phyloP scores from a whole-genome alignment of 1,139 yeast genomes.

The Kodamaea sp. region DNA sequence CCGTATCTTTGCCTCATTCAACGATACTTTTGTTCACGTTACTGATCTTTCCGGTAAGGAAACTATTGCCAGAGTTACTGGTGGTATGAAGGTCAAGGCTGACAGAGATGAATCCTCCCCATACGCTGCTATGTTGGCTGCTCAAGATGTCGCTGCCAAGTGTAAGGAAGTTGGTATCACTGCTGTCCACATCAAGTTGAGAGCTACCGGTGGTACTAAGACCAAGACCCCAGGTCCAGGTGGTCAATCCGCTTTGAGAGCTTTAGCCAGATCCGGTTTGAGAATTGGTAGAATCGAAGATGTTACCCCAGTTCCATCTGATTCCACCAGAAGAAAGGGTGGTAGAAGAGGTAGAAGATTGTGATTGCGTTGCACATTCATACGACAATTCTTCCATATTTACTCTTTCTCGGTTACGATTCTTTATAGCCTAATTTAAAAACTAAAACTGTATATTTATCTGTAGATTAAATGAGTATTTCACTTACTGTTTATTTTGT shows the following conservation, averaged over 20 bases:
- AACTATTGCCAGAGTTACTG: constrained; percentile 99
- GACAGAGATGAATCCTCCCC: constrained; percentile 99
- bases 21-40: constrained; percentile 99
- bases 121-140: constrained; percentile 99
- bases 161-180: constrained; percentile 99
- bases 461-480: too few species aligned
- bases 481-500: too few species aligned
- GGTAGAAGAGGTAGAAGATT: constrained; percentile 99
- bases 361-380: constrained; percentile 40
- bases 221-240: constrained; percentile 99
- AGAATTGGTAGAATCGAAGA: constrained; percentile 99
- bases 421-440: too few species aligned
- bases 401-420: too few species aligned
- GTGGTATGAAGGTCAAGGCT: constrained; percentile 99
- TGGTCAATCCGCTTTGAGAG: constrained; percentile 99
- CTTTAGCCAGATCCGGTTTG: constrained; percentile 99
- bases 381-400: too few species aligned
- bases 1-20: constrained; percentile 98
- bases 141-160: constrained; percentile 98
- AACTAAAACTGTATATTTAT: too few species aligned
- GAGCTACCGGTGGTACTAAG: constrained; percentile 99
- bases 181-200: constrained; percentile 98
- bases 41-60: constrained; percentile 99
- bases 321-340: constrained; percentile 99
- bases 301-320: constrained; percentile 99